Evolutionary conservation across 352 stramenopile genomes (phyloP).

Genomic region (Elongisporangium senticosum): DNA sequence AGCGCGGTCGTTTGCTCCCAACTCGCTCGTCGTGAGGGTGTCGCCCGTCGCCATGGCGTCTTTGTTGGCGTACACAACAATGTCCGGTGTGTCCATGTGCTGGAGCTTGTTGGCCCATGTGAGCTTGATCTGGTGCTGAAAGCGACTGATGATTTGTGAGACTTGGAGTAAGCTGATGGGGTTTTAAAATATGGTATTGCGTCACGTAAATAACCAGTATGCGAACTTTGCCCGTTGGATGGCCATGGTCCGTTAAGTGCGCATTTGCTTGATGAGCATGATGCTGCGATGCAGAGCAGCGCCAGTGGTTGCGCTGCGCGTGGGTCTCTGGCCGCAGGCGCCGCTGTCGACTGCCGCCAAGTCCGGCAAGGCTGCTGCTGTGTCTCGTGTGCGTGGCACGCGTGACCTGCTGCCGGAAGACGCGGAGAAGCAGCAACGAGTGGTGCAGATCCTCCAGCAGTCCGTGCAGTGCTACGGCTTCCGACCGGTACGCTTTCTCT

Average conservation of each 20-base stretch:
- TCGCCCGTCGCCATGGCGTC: too few relatives aligned
- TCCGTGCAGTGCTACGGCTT: constrained; percentile 74
- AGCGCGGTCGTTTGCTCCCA: too few relatives aligned
- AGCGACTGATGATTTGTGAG: too few relatives aligned
- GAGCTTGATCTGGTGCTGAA: too few relatives aligned
- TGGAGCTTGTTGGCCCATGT: too few relatives aligned
- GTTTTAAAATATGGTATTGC: too few relatives aligned
- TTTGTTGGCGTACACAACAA: too few relatives aligned
- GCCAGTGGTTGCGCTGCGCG: neutral
- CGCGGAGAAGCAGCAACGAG: constrained; percentile 52
- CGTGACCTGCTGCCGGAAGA: constrained; percentile 66
- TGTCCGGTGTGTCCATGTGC: too few relatives aligned
- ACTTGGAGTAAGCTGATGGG: too few relatives aligned
- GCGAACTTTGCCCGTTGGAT: neutral
- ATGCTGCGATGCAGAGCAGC: constrained; percentile 6
- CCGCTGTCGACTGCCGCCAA: constrained; percentile 16
- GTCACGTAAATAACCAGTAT: neutral
- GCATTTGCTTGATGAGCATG: constrained; percentile 6
- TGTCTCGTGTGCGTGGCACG: constrained; percentile 68
- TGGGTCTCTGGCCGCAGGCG: constrained; percentile 8
- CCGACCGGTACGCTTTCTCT: constrained; percentile 31
- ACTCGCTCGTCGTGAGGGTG: too few relatives aligned
- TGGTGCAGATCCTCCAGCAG: constrained; percentile 48
- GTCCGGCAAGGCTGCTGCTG: constrained; percentile 16
- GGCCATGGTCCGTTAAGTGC: neutral